Evolutionary conservation across 305 asterid genomes (phyloP).

Genomic region (Fraxinus paxiana): DNA sequence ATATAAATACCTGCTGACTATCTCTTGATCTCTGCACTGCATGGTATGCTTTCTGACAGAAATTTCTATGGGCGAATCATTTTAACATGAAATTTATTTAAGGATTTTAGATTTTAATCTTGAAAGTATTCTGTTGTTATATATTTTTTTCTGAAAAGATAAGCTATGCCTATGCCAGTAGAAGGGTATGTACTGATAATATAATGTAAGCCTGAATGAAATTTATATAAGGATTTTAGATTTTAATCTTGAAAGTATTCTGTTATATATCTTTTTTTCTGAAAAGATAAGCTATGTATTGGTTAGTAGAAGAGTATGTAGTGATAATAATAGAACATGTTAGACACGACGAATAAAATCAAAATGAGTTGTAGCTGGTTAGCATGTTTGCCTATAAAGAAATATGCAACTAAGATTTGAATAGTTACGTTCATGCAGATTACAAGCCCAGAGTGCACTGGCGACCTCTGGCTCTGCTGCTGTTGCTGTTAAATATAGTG

Average conservation of each 20-base stretch:
- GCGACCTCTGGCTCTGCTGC: conserved; percentile 31
- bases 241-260: neutral
- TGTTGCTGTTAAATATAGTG: conserved; percentile 60
- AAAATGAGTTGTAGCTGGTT: neutral
- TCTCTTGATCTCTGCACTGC: neutral
- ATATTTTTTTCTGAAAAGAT: neutral
- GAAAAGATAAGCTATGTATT: too few relatives aligned
- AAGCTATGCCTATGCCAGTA: neutral
- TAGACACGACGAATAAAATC: neutral
- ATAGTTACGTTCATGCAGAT: conserved; percentile 34
- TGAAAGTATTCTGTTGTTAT: neutral
- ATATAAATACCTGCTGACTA: neutral
- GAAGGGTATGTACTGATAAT: neutral
- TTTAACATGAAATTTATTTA: neutral
- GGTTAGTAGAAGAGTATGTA: neutral
- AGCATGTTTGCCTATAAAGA: neutral
- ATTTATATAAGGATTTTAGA: neutral
- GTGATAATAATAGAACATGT: neutral
- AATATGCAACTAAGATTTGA: neutral
- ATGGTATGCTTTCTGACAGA: neutral
- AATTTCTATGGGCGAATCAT: neutral
- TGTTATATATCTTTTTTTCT: neutral
- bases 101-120: neutral
- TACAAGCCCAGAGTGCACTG: conserved; percentile 87
- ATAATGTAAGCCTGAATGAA: neutral